Base-by-base conservation (phyloP, 805 yeast species). In the Lachancea lanzarotensis region DNA sequence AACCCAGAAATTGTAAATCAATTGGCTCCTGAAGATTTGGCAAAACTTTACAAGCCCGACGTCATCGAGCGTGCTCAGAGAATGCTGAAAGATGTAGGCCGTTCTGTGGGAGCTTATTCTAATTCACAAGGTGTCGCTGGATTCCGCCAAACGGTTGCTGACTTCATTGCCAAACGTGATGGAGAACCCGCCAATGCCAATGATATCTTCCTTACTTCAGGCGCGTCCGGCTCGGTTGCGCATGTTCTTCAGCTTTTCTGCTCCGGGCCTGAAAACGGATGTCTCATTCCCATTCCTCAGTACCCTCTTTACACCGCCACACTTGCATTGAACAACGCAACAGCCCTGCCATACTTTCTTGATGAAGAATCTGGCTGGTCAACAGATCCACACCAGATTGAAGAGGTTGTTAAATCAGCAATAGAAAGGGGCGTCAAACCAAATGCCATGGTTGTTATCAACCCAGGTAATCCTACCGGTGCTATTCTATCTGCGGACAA, bases 391-490 rank as follows among this genome's bases (percentile, higher is more conserved):
- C 60, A 66, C 10, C 82, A 80, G 57, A 78, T 88, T 56, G 78
- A 78, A 50, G 49, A 65, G 0, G 71, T 79, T 40, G 76, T 84
- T 40, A 55, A 64, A 26, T 70, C 74, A 18, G 72, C 85, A 17
- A 47, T 63, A 1, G 62, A 63, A 2, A 66, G 76, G 30, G 86
- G 84, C 2, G 66, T 85, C 25, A 71, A 67, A 11, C 82, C 93
- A 51, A 79, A 86, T 56, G 82, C 91, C 47, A 69, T 95, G 44
- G 98, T 91, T 2, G 86, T 93, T 13, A 93, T 93, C 59, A 93
- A 93, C 69, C 99, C 99, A 1, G 98, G 99, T 46, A 93, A 93
- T 67, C 99, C 99, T 51, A 93, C 99, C 0, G 99, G 99, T 35
- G 77, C 96, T 1, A 79, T 89, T 44, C 71, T 93, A 47, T 65